Base-by-base conservation (phyloP, 2,329 filamentous ascomycete species). In the Alternaria consortialis region DNA sequence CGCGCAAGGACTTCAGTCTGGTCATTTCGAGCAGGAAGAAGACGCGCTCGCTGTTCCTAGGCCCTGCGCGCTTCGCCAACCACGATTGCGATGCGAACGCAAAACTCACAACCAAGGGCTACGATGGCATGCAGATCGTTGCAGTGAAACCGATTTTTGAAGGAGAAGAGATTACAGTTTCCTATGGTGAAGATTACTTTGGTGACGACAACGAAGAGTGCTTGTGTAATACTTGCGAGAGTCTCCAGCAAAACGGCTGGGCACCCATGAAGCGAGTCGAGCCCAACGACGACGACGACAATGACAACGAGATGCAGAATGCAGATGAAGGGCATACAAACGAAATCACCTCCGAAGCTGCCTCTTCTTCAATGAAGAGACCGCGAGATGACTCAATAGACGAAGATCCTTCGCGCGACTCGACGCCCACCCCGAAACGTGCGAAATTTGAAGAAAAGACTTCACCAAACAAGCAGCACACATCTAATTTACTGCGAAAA, bases 11-110 rank as follows among this genome's bases (percentile, higher is more conserved):
- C 76, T 99, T 99, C 77, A 97, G 94, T 77, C 94, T 99, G 65
- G 94, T 99, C 32, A 91, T 97, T 74, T 97, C 94, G 64, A 94
- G 93, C 67, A 87, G 95, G 60, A 94, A 91, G 80, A 97, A 97
- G 80, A 90, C 90, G 62, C 91, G 94, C 31, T 97, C 92, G 53
- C 83, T 99, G 42, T 98, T 99, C 76, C 89, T 99, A 76, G 95
- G 95, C 0, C 96, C 95, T 7, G 95, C 95, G 34, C 89, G 95
- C 52, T 98, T 99, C 77, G 93, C 95, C 27, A 99, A 99, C 75
- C 95, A 99, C 80, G 95, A 99, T 78, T 99, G 95, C 80, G 87
- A 91, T 68, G 93, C 95, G 32, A 99, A 98, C 81, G 94, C 94
- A 8, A 88, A 90, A 74, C 86, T 99, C 44, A 90, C 92, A 69